A percentile compares a stretch with the other conserved stretches of the same genome.
phyloP scores from a whole-genome alignment of 2,329 filamentous ascomycete genomes.

The Pezicula carpinea region DNA sequence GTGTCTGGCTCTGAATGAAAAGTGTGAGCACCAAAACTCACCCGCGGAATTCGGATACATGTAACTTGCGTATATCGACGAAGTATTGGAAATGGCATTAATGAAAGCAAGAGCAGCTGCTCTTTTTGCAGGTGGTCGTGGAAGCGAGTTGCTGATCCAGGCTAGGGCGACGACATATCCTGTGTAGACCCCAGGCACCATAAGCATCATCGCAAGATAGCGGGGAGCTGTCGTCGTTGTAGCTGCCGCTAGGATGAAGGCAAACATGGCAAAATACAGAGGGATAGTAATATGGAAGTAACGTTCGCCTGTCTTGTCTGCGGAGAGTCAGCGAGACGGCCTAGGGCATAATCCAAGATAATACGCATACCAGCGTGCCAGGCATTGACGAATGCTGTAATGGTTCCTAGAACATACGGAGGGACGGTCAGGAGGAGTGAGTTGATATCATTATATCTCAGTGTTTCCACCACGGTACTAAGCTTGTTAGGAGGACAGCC shows the following conservation, averaged over 20 bases:
- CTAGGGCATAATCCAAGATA: neutral
- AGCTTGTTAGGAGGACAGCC: constrained; percentile 31
- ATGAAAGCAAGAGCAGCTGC: constrained; percentile 70
- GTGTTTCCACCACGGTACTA: constrained; percentile 59
- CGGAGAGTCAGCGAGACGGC: neutral
- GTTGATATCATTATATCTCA: constrained; percentile 55
- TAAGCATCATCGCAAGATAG: constrained; percentile 69
- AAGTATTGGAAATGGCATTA: constrained; percentile 67
- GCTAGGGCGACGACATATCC: constrained; percentile 64
- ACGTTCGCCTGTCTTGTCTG: constrained; percentile 63
- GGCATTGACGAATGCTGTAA: constrained; percentile 60
- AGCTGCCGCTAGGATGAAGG: constrained; percentile 64
- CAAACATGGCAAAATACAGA: constrained; percentile 53
- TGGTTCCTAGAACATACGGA: constrained; percentile 58
- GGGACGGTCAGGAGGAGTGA: constrained; percentile 62
- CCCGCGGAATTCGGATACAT: constrained; percentile 52
- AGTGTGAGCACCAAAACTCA: constrained; percentile 1
- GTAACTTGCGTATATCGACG: constrained; percentile 65
- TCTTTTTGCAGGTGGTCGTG: constrained; percentile 59
- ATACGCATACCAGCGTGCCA: constrained; percentile 50
- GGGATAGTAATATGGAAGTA: constrained; percentile 64
- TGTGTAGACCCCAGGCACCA: constrained; percentile 60
- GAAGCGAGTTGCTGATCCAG: constrained; percentile 74
- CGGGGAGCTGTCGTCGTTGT: constrained; percentile 56
- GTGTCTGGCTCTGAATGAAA: neutral